A percentile compares a stretch with the other conserved stretches of the same genome.
Evolutionary conservation across 352 stramenopile species (phyloP).

Genomic region (Halophytophthora batemanensis): DNA sequence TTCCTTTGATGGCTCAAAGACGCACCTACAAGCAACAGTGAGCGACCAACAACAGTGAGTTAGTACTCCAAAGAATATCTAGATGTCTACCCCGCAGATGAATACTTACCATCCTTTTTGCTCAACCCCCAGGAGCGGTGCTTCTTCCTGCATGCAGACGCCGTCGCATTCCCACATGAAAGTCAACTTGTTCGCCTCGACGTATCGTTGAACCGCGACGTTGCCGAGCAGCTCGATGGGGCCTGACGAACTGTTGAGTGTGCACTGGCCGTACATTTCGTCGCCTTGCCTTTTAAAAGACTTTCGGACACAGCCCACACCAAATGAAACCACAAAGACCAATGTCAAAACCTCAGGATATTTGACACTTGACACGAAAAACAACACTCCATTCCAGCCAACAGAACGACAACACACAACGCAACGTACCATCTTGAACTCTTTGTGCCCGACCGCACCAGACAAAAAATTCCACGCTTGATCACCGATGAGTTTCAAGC

Average conservation of each 20-base stretch:
- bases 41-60: neutral
- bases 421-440: conserved; percentile 39
- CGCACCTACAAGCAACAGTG: conserved; percentile 20
- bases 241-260: conserved; percentile 27
- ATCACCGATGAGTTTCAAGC: conserved; percentile 24
- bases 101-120: conserved; percentile 49
- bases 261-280: conserved; percentile 46
- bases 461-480: conserved; percentile 37
- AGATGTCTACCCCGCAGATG: neutral
- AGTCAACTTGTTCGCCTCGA: conserved; percentile 40
- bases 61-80: neutral
- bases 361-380: neutral
- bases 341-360: neutral
- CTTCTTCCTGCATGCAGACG: conserved; percentile 14
- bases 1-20: conserved; percentile 38
- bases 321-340: conserved; percentile 3
- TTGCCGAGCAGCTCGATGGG: conserved; percentile 34
- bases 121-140: conserved; percentile 27
- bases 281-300: conserved; percentile 37
- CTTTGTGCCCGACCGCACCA: conserved; percentile 14
- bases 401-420: neutral
- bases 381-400: neutral
- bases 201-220: conserved; percentile 40
- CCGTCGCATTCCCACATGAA: conserved; percentile 52
- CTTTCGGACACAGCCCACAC: conserved; percentile 9